Percentiles rank a stretch among this genome's conserved stretches.
Evolutionary conservation across 1,284 basidiomycete genomes (phyloP).

Genomic region (Hemileia vastatrix): DNA sequence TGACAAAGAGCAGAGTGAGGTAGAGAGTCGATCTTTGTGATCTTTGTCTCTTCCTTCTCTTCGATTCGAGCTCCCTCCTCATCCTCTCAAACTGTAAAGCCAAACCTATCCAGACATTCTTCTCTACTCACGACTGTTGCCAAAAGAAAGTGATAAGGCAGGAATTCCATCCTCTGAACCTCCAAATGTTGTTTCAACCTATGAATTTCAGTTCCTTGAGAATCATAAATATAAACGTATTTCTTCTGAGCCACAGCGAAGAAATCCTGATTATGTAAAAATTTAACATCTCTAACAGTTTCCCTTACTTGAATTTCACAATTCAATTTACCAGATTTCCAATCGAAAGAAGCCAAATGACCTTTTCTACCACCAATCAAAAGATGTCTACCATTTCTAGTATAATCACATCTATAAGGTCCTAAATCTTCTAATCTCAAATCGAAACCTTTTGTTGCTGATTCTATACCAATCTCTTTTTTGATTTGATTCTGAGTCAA

Average conservation of each 20-base stretch:
- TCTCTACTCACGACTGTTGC: slow-evolving; percentile 61
- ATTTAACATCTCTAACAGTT: slow-evolving; percentile 82
- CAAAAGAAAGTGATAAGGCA: slow-evolving; percentile 94
- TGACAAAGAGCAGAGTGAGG: neutral
- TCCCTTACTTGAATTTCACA: slow-evolving; percentile 82
- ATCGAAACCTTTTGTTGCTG: slow-evolving; percentile 64
- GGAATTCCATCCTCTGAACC: slow-evolving; percentile 76
- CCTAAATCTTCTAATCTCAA: slow-evolving; percentile 73
- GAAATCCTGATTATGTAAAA: slow-evolving; percentile 82
- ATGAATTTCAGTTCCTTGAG: slow-evolving; percentile 85
- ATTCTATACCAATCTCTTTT: slow-evolving; percentile 60
- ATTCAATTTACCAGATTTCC: slow-evolving; percentile 77
- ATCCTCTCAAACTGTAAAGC: too few relatives aligned
- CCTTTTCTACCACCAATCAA: slow-evolving; percentile 72
- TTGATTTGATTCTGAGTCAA: slow-evolving; percentile 71
- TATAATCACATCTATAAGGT: slow-evolving; percentile 70
- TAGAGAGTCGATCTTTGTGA: too few relatives aligned
- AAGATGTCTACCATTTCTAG: slow-evolving; percentile 80
- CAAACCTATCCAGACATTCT: neutral
- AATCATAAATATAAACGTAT: slow-evolving; percentile 92
- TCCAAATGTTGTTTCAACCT: slow-evolving; percentile 69
- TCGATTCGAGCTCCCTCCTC: too few relatives aligned
- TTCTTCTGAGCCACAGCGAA: slow-evolving; percentile 94
- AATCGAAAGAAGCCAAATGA: slow-evolving; percentile 91
- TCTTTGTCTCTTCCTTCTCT: too few relatives aligned